Percentiles rank a stretch among this genome's conserved stretches.
phyloP scores from a whole-genome alignment of 805 yeast genomes.

The Candida hispaniensis region DNA sequence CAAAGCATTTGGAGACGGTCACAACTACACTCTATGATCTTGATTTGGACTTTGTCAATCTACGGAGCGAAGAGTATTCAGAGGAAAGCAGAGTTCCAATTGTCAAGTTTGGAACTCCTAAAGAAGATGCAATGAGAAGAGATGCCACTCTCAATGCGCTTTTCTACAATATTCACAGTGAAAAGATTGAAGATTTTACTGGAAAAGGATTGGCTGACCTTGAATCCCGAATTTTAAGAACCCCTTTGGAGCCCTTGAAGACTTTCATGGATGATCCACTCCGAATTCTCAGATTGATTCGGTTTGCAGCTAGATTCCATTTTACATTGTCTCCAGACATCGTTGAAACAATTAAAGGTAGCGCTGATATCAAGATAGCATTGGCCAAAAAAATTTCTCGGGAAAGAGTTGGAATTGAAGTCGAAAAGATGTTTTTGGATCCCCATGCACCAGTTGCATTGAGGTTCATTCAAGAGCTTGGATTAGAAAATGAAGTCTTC shows the following conservation, averaged over 20 bases:
- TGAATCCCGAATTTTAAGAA: constrained; percentile 56
- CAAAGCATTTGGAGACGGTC: constrained; percentile 94
- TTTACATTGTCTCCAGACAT: constrained; percentile 55
- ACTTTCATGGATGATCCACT: constrained; percentile 93
- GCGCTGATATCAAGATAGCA: constrained; percentile 44
- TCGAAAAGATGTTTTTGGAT: constrained; percentile 65
- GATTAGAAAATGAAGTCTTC: constrained; percentile 51
- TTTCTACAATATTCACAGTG: constrained; percentile 67
- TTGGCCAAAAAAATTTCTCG: constrained; percentile 68
- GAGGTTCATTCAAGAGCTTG: constrained; percentile 43
- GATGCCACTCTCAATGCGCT: constrained; percentile 94
- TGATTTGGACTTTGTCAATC: constrained; percentile 90
- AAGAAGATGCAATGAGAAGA: constrained; percentile 82
- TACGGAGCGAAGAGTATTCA: constrained; percentile 79
- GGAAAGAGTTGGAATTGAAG: constrained; percentile 81
- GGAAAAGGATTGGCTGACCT: constrained; percentile 65
- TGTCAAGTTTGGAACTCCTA: constrained; percentile 77
- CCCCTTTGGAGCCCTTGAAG: constrained; percentile 75
- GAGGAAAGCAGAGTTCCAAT: constrained; percentile 77
- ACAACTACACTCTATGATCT: constrained; percentile 74
- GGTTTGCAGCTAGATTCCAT: constrained; percentile 74
- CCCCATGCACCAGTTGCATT: constrained; percentile 54
- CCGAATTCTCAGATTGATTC: constrained; percentile 69
- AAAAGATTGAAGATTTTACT: constrained; percentile 75
- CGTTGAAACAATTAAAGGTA: constrained; percentile 46